Conservation (phyloP, 805 yeast genomes). For the Brettanomyces nanus region DNA sequence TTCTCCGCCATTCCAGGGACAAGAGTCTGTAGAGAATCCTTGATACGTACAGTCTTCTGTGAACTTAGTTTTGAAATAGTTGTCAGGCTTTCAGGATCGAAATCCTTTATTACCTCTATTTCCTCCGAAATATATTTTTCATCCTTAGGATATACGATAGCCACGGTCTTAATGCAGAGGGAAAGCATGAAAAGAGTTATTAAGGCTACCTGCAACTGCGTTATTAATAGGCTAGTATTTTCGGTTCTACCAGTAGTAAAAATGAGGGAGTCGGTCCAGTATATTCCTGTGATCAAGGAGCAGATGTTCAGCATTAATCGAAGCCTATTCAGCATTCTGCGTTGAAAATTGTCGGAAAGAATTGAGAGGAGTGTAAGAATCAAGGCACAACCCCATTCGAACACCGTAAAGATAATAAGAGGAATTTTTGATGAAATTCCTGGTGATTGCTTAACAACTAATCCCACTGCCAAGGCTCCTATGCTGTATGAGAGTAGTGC, state of each 20-base stretch:
- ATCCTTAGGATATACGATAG: background rate
- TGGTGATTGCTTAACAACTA: background rate
- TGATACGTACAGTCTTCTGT: conserved; percentile 1
- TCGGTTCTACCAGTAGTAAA: background rate
- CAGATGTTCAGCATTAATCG: too few relatives aligned
- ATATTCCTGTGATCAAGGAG: conserved; percentile 5
- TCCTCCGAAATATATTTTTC: background rate
- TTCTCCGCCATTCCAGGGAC: conserved; percentile 4
- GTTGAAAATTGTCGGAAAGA: too few relatives aligned
- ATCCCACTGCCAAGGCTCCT: background rate
- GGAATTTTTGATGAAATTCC: background rate
- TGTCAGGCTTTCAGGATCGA: background rate
- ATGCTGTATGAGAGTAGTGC: too few relatives aligned
- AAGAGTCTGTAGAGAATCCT: conserved; percentile 5
- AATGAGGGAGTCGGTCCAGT: conserved; percentile 8
- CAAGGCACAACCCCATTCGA: background rate
- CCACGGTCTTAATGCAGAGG: conserved; percentile 1
- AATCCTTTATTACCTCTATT: background rate
- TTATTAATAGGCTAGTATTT: background rate
- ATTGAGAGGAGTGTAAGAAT: too few relatives aligned
- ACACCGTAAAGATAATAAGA: background rate
- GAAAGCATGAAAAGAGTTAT: conserved; percentile 6
- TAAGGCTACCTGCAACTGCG: conserved; percentile 5
- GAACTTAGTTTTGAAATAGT: background rate
- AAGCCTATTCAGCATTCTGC: too few relatives aligned